A percentile compares a stretch with the other conserved stretches of the same genome.
Evolutionary conservation across 2,329 filamentous ascomycete species (phyloP).

Genomic region (Lachnellula cervina): DNA sequence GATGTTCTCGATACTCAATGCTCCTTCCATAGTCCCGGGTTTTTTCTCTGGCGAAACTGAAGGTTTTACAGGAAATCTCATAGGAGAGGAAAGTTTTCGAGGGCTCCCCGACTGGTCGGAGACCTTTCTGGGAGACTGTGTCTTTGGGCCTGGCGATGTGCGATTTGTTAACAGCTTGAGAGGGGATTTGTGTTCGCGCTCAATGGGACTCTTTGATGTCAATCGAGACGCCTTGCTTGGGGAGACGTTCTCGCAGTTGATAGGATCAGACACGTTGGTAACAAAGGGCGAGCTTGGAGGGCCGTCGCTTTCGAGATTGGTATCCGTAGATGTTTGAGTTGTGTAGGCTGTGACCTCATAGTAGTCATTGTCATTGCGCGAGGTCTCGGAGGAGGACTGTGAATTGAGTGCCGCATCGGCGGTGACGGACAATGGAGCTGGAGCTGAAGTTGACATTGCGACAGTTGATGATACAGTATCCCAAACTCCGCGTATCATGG

Average conservation of each 20-base stretch:
- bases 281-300: constrained; percentile 30
- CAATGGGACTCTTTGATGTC: constrained; percentile 21
- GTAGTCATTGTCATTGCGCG: constrained; percentile 10
- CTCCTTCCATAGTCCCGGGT: constrained; percentile 18
- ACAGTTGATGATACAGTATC: constrained; percentile 13
- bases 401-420: constrained; percentile 20
- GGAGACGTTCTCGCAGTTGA: constrained; percentile 28
- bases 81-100: constrained; percentile 45
- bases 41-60: constrained; percentile 32
- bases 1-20: constrained; percentile 43
- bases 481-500: constrained; percentile 15
- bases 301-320: constrained; percentile 23
- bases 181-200: constrained; percentile 23
- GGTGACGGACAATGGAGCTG: constrained; percentile 18
- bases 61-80: constrained; percentile 58
- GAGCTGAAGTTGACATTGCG: constrained; percentile 22
- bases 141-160: constrained; percentile 14
- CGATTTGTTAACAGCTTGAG: constrained; percentile 30
- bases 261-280: constrained; percentile 18
- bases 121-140: constrained; percentile 18
- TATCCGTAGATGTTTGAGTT: constrained; percentile 15
- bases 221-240: constrained; percentile 24
- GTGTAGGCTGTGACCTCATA: constrained; percentile 26
- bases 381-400: constrained; percentile 10
- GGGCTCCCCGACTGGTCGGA: constrained; percentile 35